phyloP scores from a whole-genome alignment of 225 moss, liverwort and hornwort species.

The Lunularia cruciata region DNA sequence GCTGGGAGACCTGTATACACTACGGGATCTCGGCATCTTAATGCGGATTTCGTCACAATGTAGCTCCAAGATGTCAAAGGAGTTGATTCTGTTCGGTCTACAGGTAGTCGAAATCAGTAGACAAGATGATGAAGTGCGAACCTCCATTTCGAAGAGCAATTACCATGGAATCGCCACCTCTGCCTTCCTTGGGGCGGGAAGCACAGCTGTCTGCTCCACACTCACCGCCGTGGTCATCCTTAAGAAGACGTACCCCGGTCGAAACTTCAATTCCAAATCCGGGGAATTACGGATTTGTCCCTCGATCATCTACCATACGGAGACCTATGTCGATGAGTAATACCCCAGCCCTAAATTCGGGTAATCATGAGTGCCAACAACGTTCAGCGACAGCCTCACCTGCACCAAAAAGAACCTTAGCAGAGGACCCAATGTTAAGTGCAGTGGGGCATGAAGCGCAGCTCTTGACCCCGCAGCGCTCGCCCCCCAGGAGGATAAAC shows the following conservation, averaged over 20 bases:
- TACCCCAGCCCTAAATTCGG: background rate
- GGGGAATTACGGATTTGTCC: no score
- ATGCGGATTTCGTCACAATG: no score
- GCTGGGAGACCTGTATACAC: no score
- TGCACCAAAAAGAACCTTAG: background rate
- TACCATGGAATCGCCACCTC: background rate
- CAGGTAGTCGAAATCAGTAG: no score
- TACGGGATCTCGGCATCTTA: no score
- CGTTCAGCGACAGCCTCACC: background rate
- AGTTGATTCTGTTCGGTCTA: no score
- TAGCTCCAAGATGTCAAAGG: no score
- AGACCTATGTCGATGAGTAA: background rate
- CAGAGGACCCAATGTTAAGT: background rate
- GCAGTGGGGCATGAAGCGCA: background rate
- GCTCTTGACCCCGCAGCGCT: background rate
- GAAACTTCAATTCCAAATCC: no score
- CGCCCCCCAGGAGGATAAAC: background rate
- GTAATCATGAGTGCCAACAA: background rate
- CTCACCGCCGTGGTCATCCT: background rate
- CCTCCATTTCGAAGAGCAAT: background rate
- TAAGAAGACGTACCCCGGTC: background rate
- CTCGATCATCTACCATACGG: no score
- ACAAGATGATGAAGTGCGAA: slow-evolving; percentile 5
- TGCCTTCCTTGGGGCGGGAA: background rate
- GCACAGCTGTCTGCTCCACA: background rate